Conservation (phyloP, 164 flowering plant species). For the Aristolochia californica region DNA sequence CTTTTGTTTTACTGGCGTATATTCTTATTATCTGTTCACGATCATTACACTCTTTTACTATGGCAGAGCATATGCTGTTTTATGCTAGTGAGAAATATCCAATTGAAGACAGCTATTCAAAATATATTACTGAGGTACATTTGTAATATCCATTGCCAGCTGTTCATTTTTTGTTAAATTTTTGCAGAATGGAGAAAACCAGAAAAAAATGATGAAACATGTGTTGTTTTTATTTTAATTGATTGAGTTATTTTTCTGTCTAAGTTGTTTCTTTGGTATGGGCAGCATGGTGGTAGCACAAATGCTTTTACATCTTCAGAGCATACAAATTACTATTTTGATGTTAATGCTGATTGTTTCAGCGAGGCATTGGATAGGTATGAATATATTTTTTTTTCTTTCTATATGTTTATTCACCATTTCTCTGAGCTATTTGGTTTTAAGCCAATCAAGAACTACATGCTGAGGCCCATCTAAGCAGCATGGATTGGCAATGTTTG, state of each 20-base stretch:
- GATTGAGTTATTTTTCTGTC: not conserved
- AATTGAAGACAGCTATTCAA: conserved; percentile 78
- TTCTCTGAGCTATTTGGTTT: not conserved
- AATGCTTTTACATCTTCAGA: conserved; percentile 84
- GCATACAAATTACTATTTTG: conserved; percentile 78
- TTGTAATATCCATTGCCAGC: not conserved
- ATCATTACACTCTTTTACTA: conserved; percentile 1
- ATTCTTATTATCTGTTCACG: conserved; percentile 3
- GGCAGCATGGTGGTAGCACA: conserved; percentile 81
- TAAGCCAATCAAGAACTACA: no score
- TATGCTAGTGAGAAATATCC: conserved; percentile 98
- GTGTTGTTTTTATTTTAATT: not conserved
- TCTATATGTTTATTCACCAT: conserved; percentile 4
- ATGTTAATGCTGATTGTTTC: conserved; percentile 67
- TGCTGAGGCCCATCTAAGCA: no score
- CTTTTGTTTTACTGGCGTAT: not conserved
- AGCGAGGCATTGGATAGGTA: conserved; percentile 96
- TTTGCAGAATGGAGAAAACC: not conserved
- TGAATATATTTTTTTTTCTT: not conserved
- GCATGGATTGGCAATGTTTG: no score
- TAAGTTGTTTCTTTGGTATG: not conserved
- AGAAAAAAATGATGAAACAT: not conserved
- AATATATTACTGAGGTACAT: conserved; percentile 83
- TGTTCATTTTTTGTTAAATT: not conserved
- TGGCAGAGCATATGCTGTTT: conserved; percentile 88